These are phyloP conservation scores for Primulina tabacum DNA, from an alignment of 257 asterid species.

Conservation along the genomic window DNA sequence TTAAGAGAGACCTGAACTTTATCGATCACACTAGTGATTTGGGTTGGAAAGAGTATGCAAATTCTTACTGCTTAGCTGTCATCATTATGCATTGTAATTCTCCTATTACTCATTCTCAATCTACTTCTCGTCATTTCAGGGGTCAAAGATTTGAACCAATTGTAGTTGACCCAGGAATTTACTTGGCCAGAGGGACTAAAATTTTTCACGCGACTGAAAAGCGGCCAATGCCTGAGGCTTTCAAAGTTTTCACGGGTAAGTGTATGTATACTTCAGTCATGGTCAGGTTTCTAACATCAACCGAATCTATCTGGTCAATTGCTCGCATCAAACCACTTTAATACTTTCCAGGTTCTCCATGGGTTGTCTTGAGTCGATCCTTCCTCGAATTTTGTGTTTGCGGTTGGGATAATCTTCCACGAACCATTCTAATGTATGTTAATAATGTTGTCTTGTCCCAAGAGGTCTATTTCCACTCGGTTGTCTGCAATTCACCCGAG, in stretches of 20 bases:
- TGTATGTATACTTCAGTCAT: neutral
- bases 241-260: constrained; percentile 82
- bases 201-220: constrained; percentile 91
- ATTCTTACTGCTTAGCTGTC: constrained; percentile 35
- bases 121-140: constrained; percentile 45
- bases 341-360: constrained; percentile 76
- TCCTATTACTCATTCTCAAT: constrained; percentile 20
- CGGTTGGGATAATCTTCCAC: constrained; percentile 97
- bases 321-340: constrained; percentile 7
- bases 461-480: constrained; percentile 93
- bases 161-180: constrained; percentile 90
- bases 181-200: constrained; percentile 82
- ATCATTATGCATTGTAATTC: neutral
- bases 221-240: constrained; percentile 88
- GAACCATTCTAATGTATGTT: constrained; percentile 82
- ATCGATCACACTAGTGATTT: constrained; percentile 93
- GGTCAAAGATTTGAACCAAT: constrained; percentile 73
- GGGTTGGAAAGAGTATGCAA: constrained; percentile 99
- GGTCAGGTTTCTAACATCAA: neutral
- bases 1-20: constrained; percentile 85
- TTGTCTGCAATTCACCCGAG: constrained; percentile 72
- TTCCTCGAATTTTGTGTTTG: constrained; percentile 82
- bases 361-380: constrained; percentile 84
- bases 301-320: neutral
- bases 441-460: constrained; percentile 69